phyloP scores from a whole-genome alignment of 306 rosid species.

The Quercus gilva region DNA sequence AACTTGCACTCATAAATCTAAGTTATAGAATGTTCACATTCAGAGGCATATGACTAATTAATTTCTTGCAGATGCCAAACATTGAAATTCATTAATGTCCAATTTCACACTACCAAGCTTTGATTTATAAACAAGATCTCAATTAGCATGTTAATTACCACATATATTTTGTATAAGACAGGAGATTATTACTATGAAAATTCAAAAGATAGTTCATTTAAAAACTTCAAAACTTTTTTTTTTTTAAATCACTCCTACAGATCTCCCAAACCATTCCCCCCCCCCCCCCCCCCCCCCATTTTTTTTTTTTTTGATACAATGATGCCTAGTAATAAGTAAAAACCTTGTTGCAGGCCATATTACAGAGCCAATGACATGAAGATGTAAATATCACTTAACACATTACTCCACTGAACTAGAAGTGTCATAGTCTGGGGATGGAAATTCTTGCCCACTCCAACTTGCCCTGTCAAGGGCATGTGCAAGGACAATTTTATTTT shows the following conservation, averaged over 20 bases:
- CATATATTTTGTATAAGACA: background rate
- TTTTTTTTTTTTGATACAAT: background rate
- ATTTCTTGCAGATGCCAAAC: background rate
- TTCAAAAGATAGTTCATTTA: too few relatives aligned
- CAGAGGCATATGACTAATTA: constrained; percentile 2
- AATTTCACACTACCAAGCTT: background rate
- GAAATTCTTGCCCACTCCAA: too few relatives aligned
- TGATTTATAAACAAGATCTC: background rate
- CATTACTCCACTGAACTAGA: background rate
- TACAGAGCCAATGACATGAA: background rate
- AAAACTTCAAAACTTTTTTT: background rate
- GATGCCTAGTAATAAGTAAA: background rate
- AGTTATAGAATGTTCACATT: background rate
- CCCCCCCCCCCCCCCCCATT: too few relatives aligned
- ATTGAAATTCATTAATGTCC: background rate
- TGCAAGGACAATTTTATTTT: too few relatives aligned
- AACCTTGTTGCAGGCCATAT: background rate
- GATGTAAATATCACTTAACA: background rate
- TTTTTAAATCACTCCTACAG: background rate
- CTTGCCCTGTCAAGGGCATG: too few relatives aligned
- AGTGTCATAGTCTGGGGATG: background rate
- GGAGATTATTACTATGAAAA: background rate
- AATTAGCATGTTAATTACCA: background rate
- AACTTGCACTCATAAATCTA: background rate
- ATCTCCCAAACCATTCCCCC: too few relatives aligned